phyloP scores from a whole-genome alignment of 2,329 filamentous ascomycete genomes.

The Grosmannia penicillata region DNA sequence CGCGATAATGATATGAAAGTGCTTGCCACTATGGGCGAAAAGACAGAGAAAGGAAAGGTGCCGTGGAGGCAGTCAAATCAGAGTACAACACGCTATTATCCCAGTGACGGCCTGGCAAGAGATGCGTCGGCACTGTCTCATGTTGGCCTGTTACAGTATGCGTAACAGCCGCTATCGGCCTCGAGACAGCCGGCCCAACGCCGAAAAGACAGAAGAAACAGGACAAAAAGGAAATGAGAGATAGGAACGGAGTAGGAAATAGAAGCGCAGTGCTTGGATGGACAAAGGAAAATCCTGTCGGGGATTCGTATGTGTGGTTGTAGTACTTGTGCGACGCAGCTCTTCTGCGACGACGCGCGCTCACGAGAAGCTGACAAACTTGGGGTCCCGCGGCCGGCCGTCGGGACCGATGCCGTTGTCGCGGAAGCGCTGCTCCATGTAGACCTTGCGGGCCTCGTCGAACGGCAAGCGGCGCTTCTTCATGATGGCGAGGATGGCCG shows the following conservation, averaged over 20 bases:
- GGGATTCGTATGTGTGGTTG: too few relatives aligned
- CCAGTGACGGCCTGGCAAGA: too few relatives aligned
- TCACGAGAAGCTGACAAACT: slow-evolving; percentile 85
- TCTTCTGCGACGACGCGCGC: neutral
- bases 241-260: neutral
- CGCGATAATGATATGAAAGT: too few relatives aligned
- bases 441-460: slow-evolving; percentile 77
- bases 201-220: neutral
- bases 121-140: too few relatives aligned
- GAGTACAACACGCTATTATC: too few relatives aligned
- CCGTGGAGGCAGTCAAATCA: too few relatives aligned
- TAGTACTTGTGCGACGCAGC: neutral
- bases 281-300: neutral
- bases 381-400: slow-evolving; percentile 77
- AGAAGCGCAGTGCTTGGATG: neutral
- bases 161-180: too few relatives aligned
- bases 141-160: too few relatives aligned
- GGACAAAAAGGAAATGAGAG: slow-evolving; percentile 1
- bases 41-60: too few relatives aligned
- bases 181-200: too few relatives aligned
- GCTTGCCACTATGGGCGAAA: too few relatives aligned
- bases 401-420: slow-evolving; percentile 82
- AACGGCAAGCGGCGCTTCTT: slow-evolving; percentile 69
- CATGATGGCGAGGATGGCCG: slow-evolving; percentile 81
- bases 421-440: slow-evolving; percentile 73